These are phyloP conservation scores for Aspergillus ostianus DNA, from an alignment of 495 filamentous ascomycete genomes.

Conservation along the genomic window DNA sequence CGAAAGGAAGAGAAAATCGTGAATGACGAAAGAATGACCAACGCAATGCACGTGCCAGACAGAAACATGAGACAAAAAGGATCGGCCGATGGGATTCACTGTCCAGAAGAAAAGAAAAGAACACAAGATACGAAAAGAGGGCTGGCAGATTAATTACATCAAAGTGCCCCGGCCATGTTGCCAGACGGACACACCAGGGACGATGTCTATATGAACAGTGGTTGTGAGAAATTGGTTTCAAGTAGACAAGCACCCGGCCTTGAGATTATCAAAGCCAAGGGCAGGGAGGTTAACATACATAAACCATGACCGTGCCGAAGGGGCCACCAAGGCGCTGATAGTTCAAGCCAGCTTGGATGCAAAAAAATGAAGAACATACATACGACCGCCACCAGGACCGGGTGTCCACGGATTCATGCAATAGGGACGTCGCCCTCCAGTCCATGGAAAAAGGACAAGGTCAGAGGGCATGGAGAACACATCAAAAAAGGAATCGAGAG, in stretches of 20 bases:
- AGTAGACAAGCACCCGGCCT: slow-evolving; percentile 45
- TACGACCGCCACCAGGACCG: slow-evolving; percentile 31
- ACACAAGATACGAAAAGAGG: slow-evolving; percentile 30
- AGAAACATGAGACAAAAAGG: slow-evolving; percentile 14
- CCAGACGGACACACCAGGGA: slow-evolving; percentile 36
- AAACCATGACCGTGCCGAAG: slow-evolving; percentile 64
- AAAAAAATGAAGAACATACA: slow-evolving; percentile 31
- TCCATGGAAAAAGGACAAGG: background rate
- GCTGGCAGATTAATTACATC: slow-evolving; percentile 40
- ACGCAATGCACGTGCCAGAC: slow-evolving; percentile 11
- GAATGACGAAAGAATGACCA: slow-evolving; percentile 4
- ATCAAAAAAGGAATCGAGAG: slow-evolving; percentile 9
- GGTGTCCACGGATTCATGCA: slow-evolving; percentile 30
- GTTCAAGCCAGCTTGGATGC: slow-evolving; percentile 38
- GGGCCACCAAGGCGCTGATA: slow-evolving; percentile 49
- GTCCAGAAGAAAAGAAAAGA: slow-evolving; percentile 10
- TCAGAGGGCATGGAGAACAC: background rate
- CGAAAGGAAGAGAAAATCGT: background rate
- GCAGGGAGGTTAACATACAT: slow-evolving; percentile 78
- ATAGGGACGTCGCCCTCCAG: background rate
- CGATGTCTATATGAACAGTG: slow-evolving; percentile 45
- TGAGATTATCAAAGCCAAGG: slow-evolving; percentile 45
- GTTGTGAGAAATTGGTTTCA: slow-evolving; percentile 55
- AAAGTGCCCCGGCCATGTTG: slow-evolving; percentile 24
- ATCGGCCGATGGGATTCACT: background rate